Conservation (phyloP, 139 green algal genomes). For the Tetradesmus lagerheimii region DNA sequence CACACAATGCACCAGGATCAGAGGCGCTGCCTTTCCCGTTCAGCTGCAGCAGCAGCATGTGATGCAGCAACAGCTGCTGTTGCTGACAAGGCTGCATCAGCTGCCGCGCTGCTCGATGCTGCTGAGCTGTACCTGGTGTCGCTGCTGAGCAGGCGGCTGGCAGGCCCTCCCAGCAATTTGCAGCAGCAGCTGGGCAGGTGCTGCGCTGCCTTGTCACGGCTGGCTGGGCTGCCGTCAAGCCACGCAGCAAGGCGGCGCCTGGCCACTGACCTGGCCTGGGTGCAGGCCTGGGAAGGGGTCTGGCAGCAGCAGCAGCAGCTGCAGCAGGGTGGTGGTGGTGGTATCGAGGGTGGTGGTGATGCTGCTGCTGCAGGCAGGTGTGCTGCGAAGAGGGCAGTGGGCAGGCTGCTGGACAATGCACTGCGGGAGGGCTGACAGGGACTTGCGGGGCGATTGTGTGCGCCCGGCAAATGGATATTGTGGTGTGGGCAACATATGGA, state of each 20-base stretch:
- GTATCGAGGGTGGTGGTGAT: background rate
- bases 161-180: too few relatives aligned
- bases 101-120: background rate
- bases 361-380: too few relatives aligned
- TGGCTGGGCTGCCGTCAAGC: background rate
- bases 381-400: too few relatives aligned
- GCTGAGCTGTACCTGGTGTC: background rate
- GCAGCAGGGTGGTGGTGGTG: background rate
- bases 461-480: too few relatives aligned
- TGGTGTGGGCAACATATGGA: too few relatives aligned
- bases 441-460: too few relatives aligned
- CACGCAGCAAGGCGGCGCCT: background rate
- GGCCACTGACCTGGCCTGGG: background rate
- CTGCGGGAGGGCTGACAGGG: too few relatives aligned
- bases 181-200: background rate
- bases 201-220: background rate
- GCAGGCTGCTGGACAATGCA: too few relatives aligned
- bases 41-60: background rate
- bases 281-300: background rate
- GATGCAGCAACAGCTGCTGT: background rate
- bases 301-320: background rate
- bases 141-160: background rate
- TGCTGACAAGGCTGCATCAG: too few relatives aligned
- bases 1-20: too few relatives aligned
- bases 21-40: too few relatives aligned